Evolutionary conservation across 495 filamentous ascomycete species (phyloP).

Genomic region (Lentithecium fluviatile): DNA sequence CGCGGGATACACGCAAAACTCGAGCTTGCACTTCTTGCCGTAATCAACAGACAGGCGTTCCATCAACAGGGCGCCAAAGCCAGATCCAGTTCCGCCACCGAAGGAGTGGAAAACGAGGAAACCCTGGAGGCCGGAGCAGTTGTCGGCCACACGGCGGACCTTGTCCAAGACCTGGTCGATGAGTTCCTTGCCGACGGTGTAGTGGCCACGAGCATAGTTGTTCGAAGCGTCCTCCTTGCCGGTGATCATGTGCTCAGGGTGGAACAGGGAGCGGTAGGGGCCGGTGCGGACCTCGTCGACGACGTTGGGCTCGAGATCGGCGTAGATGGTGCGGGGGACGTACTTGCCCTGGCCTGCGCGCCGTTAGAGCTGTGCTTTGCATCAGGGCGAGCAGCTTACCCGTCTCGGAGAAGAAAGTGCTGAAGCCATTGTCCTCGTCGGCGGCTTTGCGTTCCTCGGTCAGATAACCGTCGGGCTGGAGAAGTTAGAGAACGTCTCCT

Average conservation of each 20-base stretch:
- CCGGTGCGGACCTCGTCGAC: conserved; percentile 99
- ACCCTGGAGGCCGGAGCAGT: conserved; percentile 95
- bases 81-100: conserved; percentile 96
- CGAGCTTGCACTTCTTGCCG: conserved; percentile 99
- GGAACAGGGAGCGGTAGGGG: conserved; percentile 92
- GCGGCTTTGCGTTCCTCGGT: conserved; percentile 94
- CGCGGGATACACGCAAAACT: conserved; percentile 98
- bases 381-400: conserved; percentile 57
- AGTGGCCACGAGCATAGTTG: conserved; percentile 99
- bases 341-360: conserved; percentile 90
- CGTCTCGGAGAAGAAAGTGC: conserved; percentile 99
- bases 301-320: conserved; percentile 99
- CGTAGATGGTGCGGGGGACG: conserved; percentile 98
- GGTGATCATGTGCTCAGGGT: conserved; percentile 98
- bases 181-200: conserved; percentile 98
- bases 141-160: conserved; percentile 92
- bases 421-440: conserved; percentile 95
- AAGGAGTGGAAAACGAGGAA: conserved; percentile 99
- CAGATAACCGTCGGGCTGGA: conserved; percentile 94
- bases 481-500: conserved; percentile 45
- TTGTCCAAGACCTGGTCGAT: conserved; percentile 96
- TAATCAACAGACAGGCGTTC: conserved; percentile 97
- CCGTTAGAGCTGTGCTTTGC: conserved; percentile 20
- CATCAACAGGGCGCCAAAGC: conserved; percentile 96
- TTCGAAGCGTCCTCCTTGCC: conserved; percentile 99